phyloP scores from a whole-genome alignment of 768 basidiomycete genomes.

The Pleurotus platypus region DNA sequence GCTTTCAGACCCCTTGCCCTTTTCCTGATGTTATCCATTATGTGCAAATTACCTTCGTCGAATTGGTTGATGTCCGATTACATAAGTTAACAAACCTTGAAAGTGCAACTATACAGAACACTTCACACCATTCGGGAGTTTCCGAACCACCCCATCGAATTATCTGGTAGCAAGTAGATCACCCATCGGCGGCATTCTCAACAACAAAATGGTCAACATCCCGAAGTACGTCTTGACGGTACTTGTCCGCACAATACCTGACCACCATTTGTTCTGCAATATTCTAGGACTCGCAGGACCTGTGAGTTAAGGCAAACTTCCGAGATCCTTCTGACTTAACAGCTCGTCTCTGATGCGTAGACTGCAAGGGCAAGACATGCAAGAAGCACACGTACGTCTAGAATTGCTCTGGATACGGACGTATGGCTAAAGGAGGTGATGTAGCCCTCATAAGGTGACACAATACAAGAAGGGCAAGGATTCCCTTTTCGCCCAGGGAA shows the following conservation, averaged over 20 bases:
- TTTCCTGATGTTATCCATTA: no score
- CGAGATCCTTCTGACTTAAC: neutral
- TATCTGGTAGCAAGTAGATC: slow-evolving; percentile 11
- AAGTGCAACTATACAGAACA: neutral
- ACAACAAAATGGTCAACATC: slow-evolving; percentile 85
- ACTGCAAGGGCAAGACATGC: slow-evolving; percentile 96
- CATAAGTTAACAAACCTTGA: no score
- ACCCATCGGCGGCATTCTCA: slow-evolving; percentile 41
- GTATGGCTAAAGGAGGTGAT: neutral
- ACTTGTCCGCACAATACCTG: slow-evolving; percentile 11
- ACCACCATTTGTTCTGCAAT: slow-evolving; percentile 12
- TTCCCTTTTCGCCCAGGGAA: slow-evolving; percentile 92
- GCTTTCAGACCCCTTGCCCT: no score
- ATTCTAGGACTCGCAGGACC: slow-evolving; percentile 82
- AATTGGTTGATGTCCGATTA: no score
- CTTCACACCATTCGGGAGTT: slow-evolving; percentile 4
- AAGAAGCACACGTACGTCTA: slow-evolving; percentile 89
- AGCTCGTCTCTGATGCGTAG: slow-evolving; percentile 30
- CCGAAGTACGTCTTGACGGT: slow-evolving; percentile 68
- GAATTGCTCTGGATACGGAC: slow-evolving; percentile 40
- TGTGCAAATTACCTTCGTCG: no score
- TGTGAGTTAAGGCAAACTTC: slow-evolving; percentile 55
- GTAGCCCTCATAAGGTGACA: slow-evolving; percentile 6
- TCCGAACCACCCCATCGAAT: neutral
- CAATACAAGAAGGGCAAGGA: slow-evolving; percentile 5